phyloP scores from a whole-genome alignment of 345 rosid species.

The Acer yangbiense region DNA sequence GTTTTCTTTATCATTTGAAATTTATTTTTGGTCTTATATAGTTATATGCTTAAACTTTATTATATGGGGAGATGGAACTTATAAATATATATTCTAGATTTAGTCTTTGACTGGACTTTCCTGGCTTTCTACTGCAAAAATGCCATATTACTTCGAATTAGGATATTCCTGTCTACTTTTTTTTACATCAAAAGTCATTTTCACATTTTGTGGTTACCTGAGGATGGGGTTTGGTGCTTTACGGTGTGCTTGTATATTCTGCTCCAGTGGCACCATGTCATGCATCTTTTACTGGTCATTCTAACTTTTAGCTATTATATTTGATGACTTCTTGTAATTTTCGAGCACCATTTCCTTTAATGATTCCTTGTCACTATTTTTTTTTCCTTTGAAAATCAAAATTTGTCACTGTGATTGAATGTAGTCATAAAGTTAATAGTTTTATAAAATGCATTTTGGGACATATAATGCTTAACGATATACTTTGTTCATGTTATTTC shows the following conservation, averaged over 20 bases:
- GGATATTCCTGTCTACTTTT: neutral
- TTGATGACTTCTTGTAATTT: neutral
- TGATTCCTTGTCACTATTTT: neutral
- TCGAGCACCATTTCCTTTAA: neutral
- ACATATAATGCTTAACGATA: neutral
- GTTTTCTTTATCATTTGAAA: neutral
- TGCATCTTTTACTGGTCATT: no score
- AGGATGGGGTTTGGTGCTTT: neutral
- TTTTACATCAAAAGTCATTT: neutral
- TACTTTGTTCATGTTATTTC: neutral
- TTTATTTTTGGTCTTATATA: neutral
- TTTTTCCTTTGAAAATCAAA: neutral
- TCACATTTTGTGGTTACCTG: neutral
- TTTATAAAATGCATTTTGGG: neutral
- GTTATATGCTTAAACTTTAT: neutral
- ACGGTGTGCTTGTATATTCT: conserved; percentile 1
- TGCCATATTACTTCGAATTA: neutral
- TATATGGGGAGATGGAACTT: neutral
- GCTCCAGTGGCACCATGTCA: neutral
- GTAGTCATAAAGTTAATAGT: neutral
- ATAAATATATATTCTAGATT: neutral
- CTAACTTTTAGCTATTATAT: neutral
- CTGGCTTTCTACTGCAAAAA: neutral
- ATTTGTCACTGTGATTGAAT: neutral
- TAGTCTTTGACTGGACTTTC: neutral